Conservation (phyloP, 768 basidiomycete species). For the Serpula lacrymans region DNA sequence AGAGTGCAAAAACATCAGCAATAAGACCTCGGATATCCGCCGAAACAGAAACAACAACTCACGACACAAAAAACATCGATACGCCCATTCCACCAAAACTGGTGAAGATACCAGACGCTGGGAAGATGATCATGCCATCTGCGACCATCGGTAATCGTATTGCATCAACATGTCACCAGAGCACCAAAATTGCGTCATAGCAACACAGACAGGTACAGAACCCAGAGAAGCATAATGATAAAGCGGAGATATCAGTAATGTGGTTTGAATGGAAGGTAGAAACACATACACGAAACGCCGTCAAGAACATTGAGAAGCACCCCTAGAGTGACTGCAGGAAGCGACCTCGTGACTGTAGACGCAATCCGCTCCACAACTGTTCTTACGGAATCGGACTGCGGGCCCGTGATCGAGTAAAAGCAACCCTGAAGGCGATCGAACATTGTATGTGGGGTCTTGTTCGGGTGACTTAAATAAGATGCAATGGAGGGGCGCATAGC, state of each 20-base stretch:
- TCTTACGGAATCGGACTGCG: too few species aligned
- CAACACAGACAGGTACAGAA: too few species aligned
- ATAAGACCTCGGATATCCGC: not conserved
- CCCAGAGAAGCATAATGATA: not conserved
- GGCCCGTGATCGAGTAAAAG: too few species aligned
- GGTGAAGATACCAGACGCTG: slow-evolving; percentile 74
- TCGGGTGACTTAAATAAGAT: not conserved
- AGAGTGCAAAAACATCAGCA: slow-evolving; percentile 5
- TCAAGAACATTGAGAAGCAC: slow-evolving; percentile 87
- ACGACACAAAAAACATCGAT: slow-evolving; percentile 92
- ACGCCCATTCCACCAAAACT: slow-evolving; percentile 86
- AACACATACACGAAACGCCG: slow-evolving; percentile 79
- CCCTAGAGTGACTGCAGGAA: slow-evolving; percentile 88
- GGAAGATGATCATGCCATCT: slow-evolving; percentile 98
- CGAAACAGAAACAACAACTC: slow-evolving; percentile 29
- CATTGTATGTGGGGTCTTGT: not conserved
- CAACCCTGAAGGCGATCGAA: too few species aligned
- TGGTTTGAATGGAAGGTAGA: not conserved
- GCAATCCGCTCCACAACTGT: too few species aligned
- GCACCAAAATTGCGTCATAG: too few species aligned
- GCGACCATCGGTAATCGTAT: not conserved
- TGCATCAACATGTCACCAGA: too few species aligned
- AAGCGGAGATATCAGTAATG: too few species aligned
- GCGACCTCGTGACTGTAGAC: slow-evolving; percentile 29
- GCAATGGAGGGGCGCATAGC: not conserved